Evolutionary conservation across 2,329 filamentous ascomycete species (phyloP).

Genomic region (Neofusicoccum umdonicola): DNA sequence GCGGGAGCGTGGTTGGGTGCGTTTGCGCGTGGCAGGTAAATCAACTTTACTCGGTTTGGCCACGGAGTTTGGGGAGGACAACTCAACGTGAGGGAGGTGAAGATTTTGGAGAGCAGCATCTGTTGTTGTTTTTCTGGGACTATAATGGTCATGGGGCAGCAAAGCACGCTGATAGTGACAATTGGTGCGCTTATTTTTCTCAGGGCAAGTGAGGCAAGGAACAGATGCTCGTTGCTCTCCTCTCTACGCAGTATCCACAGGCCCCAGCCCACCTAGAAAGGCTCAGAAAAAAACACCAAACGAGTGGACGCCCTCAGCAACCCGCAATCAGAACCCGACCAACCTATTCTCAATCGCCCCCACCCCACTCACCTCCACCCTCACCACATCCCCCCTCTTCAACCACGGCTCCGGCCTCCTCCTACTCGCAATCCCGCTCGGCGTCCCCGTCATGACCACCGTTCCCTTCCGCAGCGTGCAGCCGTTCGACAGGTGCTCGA

Average conservation of each 20-base stretch:
- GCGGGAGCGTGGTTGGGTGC: neutral
- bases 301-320: no score
- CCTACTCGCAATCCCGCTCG: slow-evolving; percentile 33
- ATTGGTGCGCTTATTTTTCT: no score
- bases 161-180: no score
- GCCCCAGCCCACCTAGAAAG: no score
- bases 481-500: slow-evolving; percentile 45
- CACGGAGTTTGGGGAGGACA: neutral
- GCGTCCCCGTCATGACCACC: slow-evolving; percentile 52
- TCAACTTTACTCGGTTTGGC: neutral
- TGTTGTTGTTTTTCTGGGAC: no score
- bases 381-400: neutral
- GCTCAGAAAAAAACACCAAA: no score
- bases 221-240: no score
- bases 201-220: no score
- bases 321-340: neutral
- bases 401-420: slow-evolving; percentile 26
- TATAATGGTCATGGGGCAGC: no score
- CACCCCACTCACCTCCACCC: neutral
- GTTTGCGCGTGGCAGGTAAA: neutral
- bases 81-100: neutral
- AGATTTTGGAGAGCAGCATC: no score
- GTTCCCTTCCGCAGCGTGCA: slow-evolving; percentile 49
- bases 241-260: no score
- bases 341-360: neutral